phyloP scores from a whole-genome alignment of 1,284 basidiomycete genomes.

The Ceratobasidium sp. region DNA sequence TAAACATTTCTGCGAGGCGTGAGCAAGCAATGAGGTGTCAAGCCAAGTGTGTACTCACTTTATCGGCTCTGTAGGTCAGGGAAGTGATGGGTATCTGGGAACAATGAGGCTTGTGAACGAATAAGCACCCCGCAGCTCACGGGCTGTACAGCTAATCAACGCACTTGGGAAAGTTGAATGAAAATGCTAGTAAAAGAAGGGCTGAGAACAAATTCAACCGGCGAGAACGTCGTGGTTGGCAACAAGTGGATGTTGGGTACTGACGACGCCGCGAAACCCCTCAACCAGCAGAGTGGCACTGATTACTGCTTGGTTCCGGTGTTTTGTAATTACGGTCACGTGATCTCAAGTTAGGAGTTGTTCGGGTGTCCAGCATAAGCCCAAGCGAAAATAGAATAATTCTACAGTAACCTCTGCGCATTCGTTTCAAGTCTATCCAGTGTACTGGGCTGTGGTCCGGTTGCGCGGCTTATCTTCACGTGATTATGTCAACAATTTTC shows the following conservation, averaged over 20 bases:
- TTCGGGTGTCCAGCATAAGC: background rate
- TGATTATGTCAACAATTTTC: background rate
- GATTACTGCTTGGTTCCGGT: conserved; percentile 22
- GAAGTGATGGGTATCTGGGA: conserved; percentile 22
- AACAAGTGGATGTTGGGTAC: background rate
- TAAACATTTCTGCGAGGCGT: conserved; percentile 28
- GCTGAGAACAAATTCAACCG: too few relatives aligned
- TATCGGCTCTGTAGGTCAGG: background rate
- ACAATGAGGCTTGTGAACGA: conserved; percentile 24
- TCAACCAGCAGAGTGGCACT: conserved; percentile 40
- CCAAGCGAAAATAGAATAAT: background rate
- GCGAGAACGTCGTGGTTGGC: conserved; percentile 6
- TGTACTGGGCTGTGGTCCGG: background rate
- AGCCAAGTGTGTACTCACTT: background rate
- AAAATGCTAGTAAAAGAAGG: background rate
- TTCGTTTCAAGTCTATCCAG: background rate
- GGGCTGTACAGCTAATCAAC: background rate
- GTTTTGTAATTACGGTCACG: background rate
- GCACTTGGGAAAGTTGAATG: background rate
- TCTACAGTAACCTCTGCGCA: background rate
- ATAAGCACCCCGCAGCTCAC: conserved; percentile 20
- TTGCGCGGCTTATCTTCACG: conserved; percentile 10
- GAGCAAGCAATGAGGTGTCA: conserved; percentile 7
- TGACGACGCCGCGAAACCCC: conserved; percentile 21
- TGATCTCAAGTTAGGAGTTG: conserved; percentile 16